phyloP scores from a whole-genome alignment of 768 basidiomycete species.

The Botryobasidium botryosum region DNA sequence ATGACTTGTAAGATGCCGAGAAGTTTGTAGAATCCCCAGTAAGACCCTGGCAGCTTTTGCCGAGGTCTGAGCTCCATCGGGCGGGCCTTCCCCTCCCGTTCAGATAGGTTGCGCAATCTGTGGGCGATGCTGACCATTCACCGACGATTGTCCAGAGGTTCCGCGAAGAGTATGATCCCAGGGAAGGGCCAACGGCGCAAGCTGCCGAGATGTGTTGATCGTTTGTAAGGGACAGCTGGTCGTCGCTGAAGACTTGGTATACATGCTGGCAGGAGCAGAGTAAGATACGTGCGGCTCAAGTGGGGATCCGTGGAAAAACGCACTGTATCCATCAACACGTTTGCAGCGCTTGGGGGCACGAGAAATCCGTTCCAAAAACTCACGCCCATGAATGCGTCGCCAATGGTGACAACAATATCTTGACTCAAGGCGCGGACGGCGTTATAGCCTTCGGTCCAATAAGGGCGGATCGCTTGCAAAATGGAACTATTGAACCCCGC shows the following conservation, averaged over 20 bases:
- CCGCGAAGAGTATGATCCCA: conserved; percentile 33
- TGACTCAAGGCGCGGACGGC: conserved; percentile 29
- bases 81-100: conserved; percentile 66
- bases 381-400: conserved; percentile 65
- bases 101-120: conserved; percentile 60
- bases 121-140: conserved; percentile 64
- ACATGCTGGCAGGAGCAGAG: neutral
- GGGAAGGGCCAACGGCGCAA: conserved; percentile 30
- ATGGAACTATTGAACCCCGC: conserved; percentile 34
- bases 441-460: conserved; percentile 46
- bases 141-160: conserved; percentile 75
- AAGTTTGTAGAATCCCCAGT: conserved; percentile 47
- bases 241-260: conserved; percentile 10
- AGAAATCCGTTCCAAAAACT: conserved; percentile 52
- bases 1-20: conserved; percentile 42
- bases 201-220: conserved; percentile 43
- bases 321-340: conserved; percentile 46
- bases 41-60: conserved; percentile 46
- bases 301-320: neutral
- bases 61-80: conserved; percentile 27
- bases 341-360: conserved; percentile 30
- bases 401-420: conserved; percentile 48
- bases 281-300: neutral
- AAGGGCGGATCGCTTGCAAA: conserved; percentile 32
- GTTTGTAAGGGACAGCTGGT: conserved; percentile 30